phyloP scores from a whole-genome alignment of 1,284 basidiomycete species.

The Sphaerobolus stellatus region DNA sequence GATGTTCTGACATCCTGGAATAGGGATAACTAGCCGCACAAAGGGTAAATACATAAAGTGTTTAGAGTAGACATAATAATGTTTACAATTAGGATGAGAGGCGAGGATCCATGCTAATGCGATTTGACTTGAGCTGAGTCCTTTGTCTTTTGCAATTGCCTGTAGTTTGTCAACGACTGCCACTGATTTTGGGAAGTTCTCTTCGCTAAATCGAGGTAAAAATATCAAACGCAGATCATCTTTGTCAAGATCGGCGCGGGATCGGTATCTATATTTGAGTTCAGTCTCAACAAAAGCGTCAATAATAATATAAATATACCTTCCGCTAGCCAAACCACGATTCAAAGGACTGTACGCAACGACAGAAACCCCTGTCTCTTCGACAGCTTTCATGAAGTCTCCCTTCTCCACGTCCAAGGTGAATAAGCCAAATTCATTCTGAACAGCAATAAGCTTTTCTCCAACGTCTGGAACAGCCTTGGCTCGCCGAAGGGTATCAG shows the following conservation, averaged over 20 bases:
- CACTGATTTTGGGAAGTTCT: too few relatives aligned
- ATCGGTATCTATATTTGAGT: slow-evolving; percentile 41
- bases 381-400: slow-evolving; percentile 46
- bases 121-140: too few relatives aligned
- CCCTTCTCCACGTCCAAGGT: slow-evolving; percentile 53
- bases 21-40: too few relatives aligned
- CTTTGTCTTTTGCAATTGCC: too few relatives aligned
- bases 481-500: slow-evolving; percentile 60
- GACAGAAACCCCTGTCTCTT: slow-evolving; percentile 53
- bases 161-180: too few relatives aligned
- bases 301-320: slow-evolving; percentile 35
- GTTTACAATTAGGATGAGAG: slow-evolving; percentile 58
- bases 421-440: slow-evolving; percentile 67
- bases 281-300: too few relatives aligned
- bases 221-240: slow-evolving; percentile 42
- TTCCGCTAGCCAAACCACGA: slow-evolving; percentile 61
- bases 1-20: too few relatives aligned
- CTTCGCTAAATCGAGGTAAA: slow-evolving; percentile 23
- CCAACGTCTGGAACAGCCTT: slow-evolving; percentile 59
- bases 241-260: slow-evolving; percentile 49
- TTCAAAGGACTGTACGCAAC: slow-evolving; percentile 65
- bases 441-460: too few relatives aligned
- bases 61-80: too few relatives aligned
- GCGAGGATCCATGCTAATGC: slow-evolving; percentile 64
- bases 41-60: too few relatives aligned